Base-by-base conservation (phyloP, 768 basidiomycete genomes). In the Fistulinella prunicolor region DNA sequence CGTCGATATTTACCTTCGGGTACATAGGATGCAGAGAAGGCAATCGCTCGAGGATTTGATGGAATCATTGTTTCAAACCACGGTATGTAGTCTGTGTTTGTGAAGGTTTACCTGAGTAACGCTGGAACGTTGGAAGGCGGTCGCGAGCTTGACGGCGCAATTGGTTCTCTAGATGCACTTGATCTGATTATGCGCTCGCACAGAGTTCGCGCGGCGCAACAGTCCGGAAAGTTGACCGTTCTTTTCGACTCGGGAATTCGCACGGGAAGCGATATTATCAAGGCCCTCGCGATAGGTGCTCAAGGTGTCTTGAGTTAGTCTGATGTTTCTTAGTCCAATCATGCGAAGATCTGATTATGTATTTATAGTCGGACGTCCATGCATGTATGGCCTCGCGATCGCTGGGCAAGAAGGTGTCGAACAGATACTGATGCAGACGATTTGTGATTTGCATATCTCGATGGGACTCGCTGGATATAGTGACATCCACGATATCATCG, bases 211-310 rank as follows among this genome's bases (percentile, higher is more conserved):
- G 72, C 65, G 0, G 85, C 86, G 0, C 86, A 89, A 60, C 58
- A 59, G 3, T 65, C 74, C 13, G 86, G 86, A 1, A 77, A 79
- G 45, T 65, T 91, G 38, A 84, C 86, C 1, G 67, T 94, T 12
- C 69, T 94, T 2, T 90, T 66, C 38, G 65, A 66, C 38, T 91
- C 83, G 42, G 90, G 92, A 6, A 84, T 94, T 49, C 80, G 92
- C 37, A 87, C 84, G 0, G 92, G 89, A 10, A 79, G 81, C 38
- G 93, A 95, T 53, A 79, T 93, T 38, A 74, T 91, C 66, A 89
- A 89, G 65, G 92, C 93, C 0, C 67, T 94, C 24, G 90, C 90
- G 1, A 73, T 94, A 0, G 91, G 93, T 35, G 92, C 93, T 8
- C 85, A 94, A 28, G 26, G 6, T 28, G 26, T 28, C 26, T 28